phyloP scores from a whole-genome alignment of 2,329 filamentous ascomycete genomes.

The Ophiostoma ips region DNA sequence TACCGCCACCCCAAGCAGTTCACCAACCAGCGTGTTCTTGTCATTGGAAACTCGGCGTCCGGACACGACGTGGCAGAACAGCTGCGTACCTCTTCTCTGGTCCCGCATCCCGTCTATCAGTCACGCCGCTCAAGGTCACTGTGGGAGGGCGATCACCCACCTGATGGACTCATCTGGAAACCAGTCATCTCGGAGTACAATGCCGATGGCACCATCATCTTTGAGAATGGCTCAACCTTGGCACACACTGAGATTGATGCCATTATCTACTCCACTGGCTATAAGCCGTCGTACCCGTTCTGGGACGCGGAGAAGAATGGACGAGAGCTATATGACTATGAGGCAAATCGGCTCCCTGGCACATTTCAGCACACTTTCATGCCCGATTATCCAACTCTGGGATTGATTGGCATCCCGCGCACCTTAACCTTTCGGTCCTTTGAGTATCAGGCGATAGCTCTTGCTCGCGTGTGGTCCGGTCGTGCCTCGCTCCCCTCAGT shows the following conservation, averaged over 20 bases:
- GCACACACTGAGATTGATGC: conserved; percentile 46
- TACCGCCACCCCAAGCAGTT: conserved; percentile 57
- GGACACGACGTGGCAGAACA: conserved; percentile 72
- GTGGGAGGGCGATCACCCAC: conserved; percentile 39
- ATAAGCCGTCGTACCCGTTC: conserved; percentile 75
- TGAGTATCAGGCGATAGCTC: conserved; percentile 26
- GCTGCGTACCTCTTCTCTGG: conserved; percentile 33
- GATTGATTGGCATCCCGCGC: conserved; percentile 36
- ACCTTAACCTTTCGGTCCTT: conserved; percentile 26
- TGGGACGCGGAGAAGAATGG: conserved; percentile 35
- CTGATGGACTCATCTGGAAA: conserved; percentile 46
- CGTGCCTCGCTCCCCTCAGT: conserved; percentile 27
- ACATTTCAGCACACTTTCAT: conserved; percentile 39
- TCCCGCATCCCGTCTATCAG: conserved; percentile 38
- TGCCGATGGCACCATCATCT: conserved; percentile 26
- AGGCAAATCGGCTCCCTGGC: conserved; percentile 26
- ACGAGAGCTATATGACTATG: conserved; percentile 36
- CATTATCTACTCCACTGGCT: conserved; percentile 79
- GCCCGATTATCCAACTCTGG: conserved; percentile 32
- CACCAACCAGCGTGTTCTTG: conserved; percentile 55
- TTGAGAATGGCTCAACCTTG: conserved; percentile 46
- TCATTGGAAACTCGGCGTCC: conserved; percentile 75
- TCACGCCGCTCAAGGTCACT: conserved; percentile 39
- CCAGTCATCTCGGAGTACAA: conserved; percentile 37
- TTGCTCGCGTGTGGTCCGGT: conserved; percentile 22